phyloP scores from a whole-genome alignment of 1,139 yeast species.

The Geotrichum aggregatum region DNA sequence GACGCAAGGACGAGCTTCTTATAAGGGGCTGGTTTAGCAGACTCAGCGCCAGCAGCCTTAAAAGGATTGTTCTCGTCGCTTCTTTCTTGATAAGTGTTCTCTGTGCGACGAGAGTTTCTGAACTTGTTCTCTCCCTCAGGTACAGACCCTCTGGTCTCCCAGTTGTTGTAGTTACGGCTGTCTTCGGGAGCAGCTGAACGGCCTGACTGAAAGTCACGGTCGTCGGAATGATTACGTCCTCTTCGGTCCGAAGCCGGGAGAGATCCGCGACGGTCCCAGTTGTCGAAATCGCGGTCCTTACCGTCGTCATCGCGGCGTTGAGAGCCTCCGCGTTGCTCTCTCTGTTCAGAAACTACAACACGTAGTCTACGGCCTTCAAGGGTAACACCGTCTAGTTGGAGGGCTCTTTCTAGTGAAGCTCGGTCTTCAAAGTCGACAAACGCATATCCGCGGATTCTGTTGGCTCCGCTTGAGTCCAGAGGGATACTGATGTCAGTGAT shows the following conservation, averaged over 20 bases:
- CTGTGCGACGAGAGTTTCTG: constrained; percentile 8
- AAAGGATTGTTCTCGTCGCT: constrained; percentile 9
- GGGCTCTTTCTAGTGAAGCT: constrained; percentile 64
- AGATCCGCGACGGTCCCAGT: constrained; percentile 36
- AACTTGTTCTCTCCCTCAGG: constrained; percentile 16
- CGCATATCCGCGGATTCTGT: constrained; percentile 77
- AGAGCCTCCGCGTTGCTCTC: constrained; percentile 36
- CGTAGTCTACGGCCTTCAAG: constrained; percentile 74
- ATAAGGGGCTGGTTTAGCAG: constrained; percentile 24
- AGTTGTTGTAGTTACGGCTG: constrained; percentile 35
- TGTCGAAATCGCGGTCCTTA: constrained; percentile 33
- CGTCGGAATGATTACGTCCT: constrained; percentile 20
- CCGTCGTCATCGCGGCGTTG: constrained; percentile 21
- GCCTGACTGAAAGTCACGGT: constrained; percentile 17
- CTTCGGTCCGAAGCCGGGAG: constrained; percentile 26
- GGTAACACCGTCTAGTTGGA: constrained; percentile 59
- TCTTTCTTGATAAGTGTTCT: constrained; percentile 5
- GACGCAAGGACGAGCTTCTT: constrained; percentile 33
- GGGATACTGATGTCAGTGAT: constrained; percentile 60
- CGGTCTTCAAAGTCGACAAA: constrained; percentile 73
- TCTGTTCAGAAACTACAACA: constrained; percentile 68
- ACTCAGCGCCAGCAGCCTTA: constrained; percentile 19
- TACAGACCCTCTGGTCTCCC: constrained; percentile 39
- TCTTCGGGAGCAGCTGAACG: not conserved
- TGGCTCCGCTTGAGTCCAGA: constrained; percentile 50